These are phyloP conservation scores for Tilletiaria anomala DNA, from an alignment of 1,284 basidiomycete species.

Conservation along the genomic window DNA sequence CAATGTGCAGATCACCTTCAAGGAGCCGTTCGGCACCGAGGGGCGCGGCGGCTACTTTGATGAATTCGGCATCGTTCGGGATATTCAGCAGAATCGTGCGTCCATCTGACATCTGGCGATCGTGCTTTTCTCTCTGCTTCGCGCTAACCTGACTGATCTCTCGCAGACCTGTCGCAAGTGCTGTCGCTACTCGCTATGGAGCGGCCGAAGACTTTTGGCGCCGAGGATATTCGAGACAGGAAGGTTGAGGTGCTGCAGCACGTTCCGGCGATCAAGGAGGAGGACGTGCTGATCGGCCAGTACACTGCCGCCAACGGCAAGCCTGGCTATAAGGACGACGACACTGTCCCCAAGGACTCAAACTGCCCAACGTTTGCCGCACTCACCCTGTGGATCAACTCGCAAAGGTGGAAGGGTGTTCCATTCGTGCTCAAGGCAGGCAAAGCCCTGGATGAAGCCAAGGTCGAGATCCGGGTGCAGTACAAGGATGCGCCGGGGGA, in stretches of 20 bases:
- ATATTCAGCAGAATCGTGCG: conserved; percentile 40
- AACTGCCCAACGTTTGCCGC: conserved; percentile 41
- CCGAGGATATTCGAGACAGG: conserved; percentile 39
- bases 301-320: conserved; percentile 37
- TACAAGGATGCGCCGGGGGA: conserved; percentile 27
- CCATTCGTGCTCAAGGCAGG: conserved; percentile 39
- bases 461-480: conserved; percentile 36
- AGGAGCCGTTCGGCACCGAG: conserved; percentile 41
- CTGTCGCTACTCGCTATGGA: conserved; percentile 40
- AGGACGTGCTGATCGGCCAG: conserved; percentile 40
- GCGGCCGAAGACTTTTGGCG: conserved; percentile 34
- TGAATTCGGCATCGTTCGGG: conserved; percentile 41
- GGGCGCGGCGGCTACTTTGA: conserved; percentile 42
- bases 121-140: too few species aligned
- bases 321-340: conserved; percentile 42
- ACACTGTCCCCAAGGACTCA: conserved; percentile 40
- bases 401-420: conserved; percentile 34
- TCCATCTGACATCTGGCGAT: too few species aligned
- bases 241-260: conserved; percentile 39
- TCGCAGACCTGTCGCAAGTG: conserved; percentile 32
- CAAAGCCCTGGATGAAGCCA: conserved; percentile 36
- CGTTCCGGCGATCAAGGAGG: conserved; percentile 30
- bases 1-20: conserved; percentile 40
- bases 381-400: conserved; percentile 32
- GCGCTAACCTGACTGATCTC: too few species aligned